Conservation (phyloP, 495 filamentous ascomycete genomes). For the Penicillium taxi region DNA sequence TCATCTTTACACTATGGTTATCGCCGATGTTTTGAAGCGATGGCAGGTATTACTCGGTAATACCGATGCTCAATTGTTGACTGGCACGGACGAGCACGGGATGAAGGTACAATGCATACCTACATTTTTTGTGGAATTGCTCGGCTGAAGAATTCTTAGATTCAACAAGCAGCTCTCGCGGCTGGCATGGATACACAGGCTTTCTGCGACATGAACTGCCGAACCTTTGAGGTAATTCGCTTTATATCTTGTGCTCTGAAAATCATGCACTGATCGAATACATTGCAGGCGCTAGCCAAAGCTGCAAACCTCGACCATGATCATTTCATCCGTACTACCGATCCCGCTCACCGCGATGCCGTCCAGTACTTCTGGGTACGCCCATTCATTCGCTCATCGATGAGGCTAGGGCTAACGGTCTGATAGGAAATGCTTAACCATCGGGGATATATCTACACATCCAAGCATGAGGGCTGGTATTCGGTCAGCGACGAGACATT, state of each 20-base stretch:
- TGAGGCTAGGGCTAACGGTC: neutral
- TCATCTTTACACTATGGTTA: slow-evolving; percentile 86
- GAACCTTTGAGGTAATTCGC: slow-evolving; percentile 42
- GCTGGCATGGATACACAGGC: slow-evolving; percentile 54
- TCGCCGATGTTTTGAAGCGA: slow-evolving; percentile 85
- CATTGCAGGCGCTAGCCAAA: slow-evolving; percentile 53
- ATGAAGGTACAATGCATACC: slow-evolving; percentile 57
- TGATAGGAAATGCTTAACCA: slow-evolving; percentile 56
- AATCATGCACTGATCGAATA: too few relatives aligned
- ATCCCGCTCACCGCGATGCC: slow-evolving; percentile 68
- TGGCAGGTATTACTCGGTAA: slow-evolving; percentile 76
- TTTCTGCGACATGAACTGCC: slow-evolving; percentile 53
- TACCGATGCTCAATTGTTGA: slow-evolving; percentile 61
- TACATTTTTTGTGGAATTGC: neutral
- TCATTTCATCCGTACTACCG: slow-evolving; percentile 87
- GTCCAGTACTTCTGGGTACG: slow-evolving; percentile 86
- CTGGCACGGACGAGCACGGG: slow-evolving; percentile 96
- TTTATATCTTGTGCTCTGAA: too few relatives aligned
- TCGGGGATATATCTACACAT: slow-evolving; percentile 71
- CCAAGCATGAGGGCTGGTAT: slow-evolving; percentile 92
- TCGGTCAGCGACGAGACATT: slow-evolving; percentile 94
- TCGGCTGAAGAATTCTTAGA: slow-evolving; percentile 34
- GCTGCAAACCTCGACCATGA: slow-evolving; percentile 63
- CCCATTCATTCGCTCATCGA: neutral
- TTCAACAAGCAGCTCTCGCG: slow-evolving; percentile 72